phyloP scores from a whole-genome alignment of 2,329 filamentous ascomycete species.

The Trichoderma atrobrunneum region DNA sequence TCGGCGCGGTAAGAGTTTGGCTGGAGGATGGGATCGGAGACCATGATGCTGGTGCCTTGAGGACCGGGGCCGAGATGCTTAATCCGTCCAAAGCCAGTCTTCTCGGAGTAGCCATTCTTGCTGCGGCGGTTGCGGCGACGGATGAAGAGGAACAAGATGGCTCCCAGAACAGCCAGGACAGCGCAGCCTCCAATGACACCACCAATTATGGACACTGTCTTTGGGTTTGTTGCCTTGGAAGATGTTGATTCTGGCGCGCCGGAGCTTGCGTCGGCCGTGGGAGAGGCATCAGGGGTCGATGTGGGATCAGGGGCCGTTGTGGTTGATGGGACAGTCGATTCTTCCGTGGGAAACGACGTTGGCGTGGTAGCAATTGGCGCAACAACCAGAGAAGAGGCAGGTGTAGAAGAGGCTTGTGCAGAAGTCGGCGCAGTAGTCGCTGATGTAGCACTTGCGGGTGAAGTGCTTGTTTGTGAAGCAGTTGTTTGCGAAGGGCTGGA shows the following conservation, averaged over 20 bases:
- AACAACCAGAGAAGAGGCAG: not conserved
- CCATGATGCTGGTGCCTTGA: constrained; percentile 43
- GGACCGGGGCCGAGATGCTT: constrained; percentile 23
- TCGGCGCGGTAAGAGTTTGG: constrained; percentile 47
- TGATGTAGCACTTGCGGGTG: constrained; percentile 23
- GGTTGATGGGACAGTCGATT: not conserved
- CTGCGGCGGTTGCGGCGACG: constrained; percentile 28
- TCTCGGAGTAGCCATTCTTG: constrained; percentile 11
- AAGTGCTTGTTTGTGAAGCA: constrained; percentile 25
- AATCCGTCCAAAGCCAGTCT: constrained; percentile 24
- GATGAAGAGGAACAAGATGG: constrained; percentile 41
- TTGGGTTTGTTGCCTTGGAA: constrained; percentile 26
- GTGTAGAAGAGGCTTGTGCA: constrained; percentile 22
- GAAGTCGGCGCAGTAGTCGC: constrained; percentile 24
- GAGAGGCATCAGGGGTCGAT: not conserved
- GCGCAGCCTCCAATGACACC: constrained; percentile 48
- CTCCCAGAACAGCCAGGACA: constrained; percentile 39
- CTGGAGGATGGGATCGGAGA: constrained; percentile 53
- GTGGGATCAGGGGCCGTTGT: not conserved
- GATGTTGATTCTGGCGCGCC: constrained; percentile 9
- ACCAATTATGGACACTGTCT: constrained; percentile 43
- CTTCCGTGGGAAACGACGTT: not conserved
- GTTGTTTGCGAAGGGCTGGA: constrained; percentile 20
- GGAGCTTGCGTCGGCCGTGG: constrained; percentile 10
- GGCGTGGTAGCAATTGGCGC: not conserved